phyloP scores from a whole-genome alignment of 805 yeast genomes.

The Zygosaccharomyces rouxii region DNA sequence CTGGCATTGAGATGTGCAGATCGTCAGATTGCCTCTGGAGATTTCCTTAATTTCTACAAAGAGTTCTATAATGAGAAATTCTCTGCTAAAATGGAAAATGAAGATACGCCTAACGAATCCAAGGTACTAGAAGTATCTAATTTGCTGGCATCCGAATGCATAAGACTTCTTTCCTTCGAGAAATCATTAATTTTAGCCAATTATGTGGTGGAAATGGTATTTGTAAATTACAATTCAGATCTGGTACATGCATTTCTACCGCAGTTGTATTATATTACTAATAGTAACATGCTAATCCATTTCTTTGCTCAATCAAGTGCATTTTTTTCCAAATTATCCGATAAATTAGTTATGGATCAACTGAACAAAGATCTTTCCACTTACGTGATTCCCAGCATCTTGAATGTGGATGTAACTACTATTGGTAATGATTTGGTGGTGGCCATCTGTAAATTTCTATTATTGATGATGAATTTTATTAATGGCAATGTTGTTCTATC shows the following conservation, averaged over 20 bases:
- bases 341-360: conserved; percentile 30
- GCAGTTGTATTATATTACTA: conserved; percentile 18
- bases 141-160: conserved; percentile 16
- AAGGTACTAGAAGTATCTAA: conserved; percentile 10
- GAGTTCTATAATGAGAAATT: conserved; percentile 33
- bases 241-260: conserved; percentile 26
- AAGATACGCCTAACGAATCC: conserved; percentile 13
- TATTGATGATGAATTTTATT: conserved; percentile 17
- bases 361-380: conserved; percentile 24
- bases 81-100: conserved; percentile 16
- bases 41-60: conserved; percentile 31
- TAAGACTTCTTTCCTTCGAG: conserved; percentile 21
- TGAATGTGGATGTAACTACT: conserved; percentile 12
- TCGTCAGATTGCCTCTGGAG: conserved; percentile 26
- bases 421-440: conserved; percentile 21
- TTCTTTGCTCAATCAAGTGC: conserved; percentile 29
- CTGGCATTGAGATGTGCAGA: conserved; percentile 30
- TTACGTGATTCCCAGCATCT: conserved; percentile 25
- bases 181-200: conserved; percentile 24
- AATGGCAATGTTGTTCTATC: conserved; percentile 12
- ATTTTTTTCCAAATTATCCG: conserved; percentile 26
- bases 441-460: conserved; percentile 28
- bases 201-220: conserved; percentile 28
- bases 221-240: conserved; percentile 30
- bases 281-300: conserved; percentile 21